phyloP scores from a whole-genome alignment of 768 basidiomycete genomes.

The Polyporus arcularius region DNA sequence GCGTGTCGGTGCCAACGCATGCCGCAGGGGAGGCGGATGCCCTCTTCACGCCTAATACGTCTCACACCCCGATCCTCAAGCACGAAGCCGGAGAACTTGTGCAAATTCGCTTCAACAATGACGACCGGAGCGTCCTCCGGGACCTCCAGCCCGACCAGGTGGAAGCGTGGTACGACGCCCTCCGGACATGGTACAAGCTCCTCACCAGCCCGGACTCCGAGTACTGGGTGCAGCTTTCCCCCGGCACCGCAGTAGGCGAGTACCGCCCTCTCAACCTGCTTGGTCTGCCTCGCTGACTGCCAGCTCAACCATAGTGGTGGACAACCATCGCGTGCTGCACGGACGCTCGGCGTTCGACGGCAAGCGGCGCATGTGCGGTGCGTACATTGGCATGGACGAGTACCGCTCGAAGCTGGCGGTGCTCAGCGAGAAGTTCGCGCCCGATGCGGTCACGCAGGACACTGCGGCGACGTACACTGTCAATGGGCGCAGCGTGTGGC shows the following conservation, averaged over 20 bases:
- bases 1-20: slow-evolving; percentile 74
- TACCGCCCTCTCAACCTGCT: slow-evolving; percentile 4
- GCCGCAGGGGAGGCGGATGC: slow-evolving; percentile 77
- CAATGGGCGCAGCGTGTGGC: slow-evolving; percentile 60
- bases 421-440: slow-evolving; percentile 58
- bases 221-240: slow-evolving; percentile 87
- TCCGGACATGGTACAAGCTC: slow-evolving; percentile 73
- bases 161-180: slow-evolving; percentile 86
- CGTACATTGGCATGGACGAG: slow-evolving; percentile 92
- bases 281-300: not conserved
- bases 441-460: slow-evolving; percentile 25
- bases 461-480: slow-evolving; percentile 25
- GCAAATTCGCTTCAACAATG: slow-evolving; percentile 93
- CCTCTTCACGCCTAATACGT: slow-evolving; percentile 56
- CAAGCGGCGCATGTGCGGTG: slow-evolving; percentile 90
- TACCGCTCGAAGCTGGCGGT: slow-evolving; percentile 78
- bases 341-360: slow-evolving; percentile 92
- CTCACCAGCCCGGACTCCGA: slow-evolving; percentile 82
- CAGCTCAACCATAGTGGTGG: slow-evolving; percentile 55
- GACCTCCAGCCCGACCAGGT: slow-evolving; percentile 59
- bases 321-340: slow-evolving; percentile 93
- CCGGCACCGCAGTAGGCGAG: slow-evolving; percentile 85
- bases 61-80: slow-evolving; percentile 62
- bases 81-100: slow-evolving; percentile 72
- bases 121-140: slow-evolving; percentile 84